Base-by-base conservation (phyloP, 2,329 filamentous ascomycete species). In the Magnaporthiopsis poae region DNA sequence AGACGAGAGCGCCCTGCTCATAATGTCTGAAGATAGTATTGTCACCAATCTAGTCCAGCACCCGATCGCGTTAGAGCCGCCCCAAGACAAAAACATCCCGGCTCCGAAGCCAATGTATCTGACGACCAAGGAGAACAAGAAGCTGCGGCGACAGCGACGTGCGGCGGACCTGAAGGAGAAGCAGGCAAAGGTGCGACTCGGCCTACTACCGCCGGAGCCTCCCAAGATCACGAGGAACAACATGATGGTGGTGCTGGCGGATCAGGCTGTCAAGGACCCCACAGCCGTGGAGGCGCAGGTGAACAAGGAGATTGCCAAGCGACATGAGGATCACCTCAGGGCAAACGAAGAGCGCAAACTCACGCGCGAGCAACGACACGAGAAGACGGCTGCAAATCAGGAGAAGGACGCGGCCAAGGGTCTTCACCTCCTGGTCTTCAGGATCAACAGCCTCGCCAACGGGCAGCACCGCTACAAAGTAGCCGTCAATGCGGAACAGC, bases 141-240 rank as follows among this genome's bases (percentile, higher is more conserved):
- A 98, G 77, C 81, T 96, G 67, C 90, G 95, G 65, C 86, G 95
- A 56, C 92, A 97, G 77, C 88, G 92, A 66, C 88, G 96, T 70
- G 94, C 94, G 86, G 93, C 91, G 60, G 92, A 97, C 69, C 82
- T 96, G 69, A 98, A 98, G 76, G 96, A 99, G 77, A 89, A 93
- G 74, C 95, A 99, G 78, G 93, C 94, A 56, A 98, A 99, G 80
- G 95, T 98, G 69, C 86, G 94, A 67, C 82, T 99, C 13, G 95
- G 95, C 27, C 83, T 99, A 18, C 89, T 94, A 68, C 92, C 93
- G 3, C 91, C 94, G 27, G 92, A 93, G 35, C 90, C 93, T 33
- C 94, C 95, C 13, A 99, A 98, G 78, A 92, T 99, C 71, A 98
- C 97, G 80, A 96, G 96, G 77, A 91, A 90, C 67, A 99, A 99